Evolutionary conservation across 257 asterid genomes (phyloP), one percentile per base, ranked within the genome.

Genomic region (Przewalskia tangutica): DNA sequence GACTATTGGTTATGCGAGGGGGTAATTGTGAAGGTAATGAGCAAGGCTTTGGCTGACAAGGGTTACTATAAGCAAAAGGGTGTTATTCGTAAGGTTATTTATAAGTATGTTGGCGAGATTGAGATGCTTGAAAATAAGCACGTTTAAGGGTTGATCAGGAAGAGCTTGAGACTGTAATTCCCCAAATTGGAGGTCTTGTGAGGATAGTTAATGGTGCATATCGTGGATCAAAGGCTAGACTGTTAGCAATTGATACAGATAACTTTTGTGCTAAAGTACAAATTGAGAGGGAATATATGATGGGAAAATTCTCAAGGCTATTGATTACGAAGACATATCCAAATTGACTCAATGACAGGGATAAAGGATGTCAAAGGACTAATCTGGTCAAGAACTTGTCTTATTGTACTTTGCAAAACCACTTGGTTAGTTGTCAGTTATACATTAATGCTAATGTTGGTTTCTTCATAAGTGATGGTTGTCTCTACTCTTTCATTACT

Each of bases 1-100:
- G 98, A 95, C 83, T 91, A 95, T 77, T 95, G 99, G 99, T 77
- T 95, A 81, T 94, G 87, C n/a, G 89, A 89, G 82, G 99, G 99
- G 73, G 91, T 94, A 54, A 75, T 90, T 55, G 99, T 95, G 81
- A 95, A 95, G 88, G 95, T 95, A 75, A 91, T 95, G 98, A 91
- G 97, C 77, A 92, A 90, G 87, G 93, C 88, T n/a, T 88, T 94
- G 88, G 97, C 84, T 1, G 95, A 89, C 20, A 94, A 91, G 83
- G 95, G 97, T 73, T 94, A 94, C 81, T 95, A 94, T 78, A 95
- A 94, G 92, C 97, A 92, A 87, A 95, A 95, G 83, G 99, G 98
- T 2, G 85, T 92, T 27, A 92, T 95, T 77, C 80, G 89, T 59
- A 94, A 88, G 88, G 93, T 94, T 73, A 89, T 95, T 75, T 97